phyloP scores from a whole-genome alignment of 192 early-diverging fungal genomes.

The Coemansia aciculifera region DNA sequence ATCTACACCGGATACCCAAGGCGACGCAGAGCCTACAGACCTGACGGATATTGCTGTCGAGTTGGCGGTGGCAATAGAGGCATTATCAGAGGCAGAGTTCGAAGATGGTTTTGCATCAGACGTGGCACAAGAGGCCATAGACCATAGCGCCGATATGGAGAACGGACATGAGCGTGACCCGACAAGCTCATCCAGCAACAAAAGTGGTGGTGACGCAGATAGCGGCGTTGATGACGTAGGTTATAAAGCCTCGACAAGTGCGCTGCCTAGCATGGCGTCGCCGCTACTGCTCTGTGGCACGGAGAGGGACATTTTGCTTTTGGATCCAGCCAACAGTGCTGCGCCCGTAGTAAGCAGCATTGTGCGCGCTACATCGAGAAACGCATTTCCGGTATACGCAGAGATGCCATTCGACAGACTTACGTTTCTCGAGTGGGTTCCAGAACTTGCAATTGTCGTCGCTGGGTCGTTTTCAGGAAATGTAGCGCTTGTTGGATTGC shows the following conservation, averaged over 20 bases:
- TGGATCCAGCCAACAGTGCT: constrained; percentile 20
- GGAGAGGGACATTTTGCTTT: constrained; percentile 27
- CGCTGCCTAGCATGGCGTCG: constrained; percentile 3
- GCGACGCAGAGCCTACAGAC: not conserved
- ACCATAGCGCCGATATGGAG: constrained; percentile 28
- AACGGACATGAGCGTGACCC: constrained; percentile 36
- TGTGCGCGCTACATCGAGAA: constrained; percentile 15
- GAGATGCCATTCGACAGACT: constrained; percentile 40
- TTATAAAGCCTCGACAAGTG: not conserved
- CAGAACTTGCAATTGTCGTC: constrained; percentile 34
- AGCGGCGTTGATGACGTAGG: not conserved
- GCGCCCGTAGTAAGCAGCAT: constrained; percentile 35
- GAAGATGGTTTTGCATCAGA: not conserved
- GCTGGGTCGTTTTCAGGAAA: constrained; percentile 32
- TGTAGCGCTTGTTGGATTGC: constrained; percentile 23
- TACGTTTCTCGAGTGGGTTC: constrained; percentile 49
- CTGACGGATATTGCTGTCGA: not conserved
- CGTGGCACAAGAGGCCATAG: not conserved
- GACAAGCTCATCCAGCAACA: not conserved
- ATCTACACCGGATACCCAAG: not conserved
- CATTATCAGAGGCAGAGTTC: not conserved
- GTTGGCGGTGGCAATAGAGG: not conserved
- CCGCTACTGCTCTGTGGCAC: constrained; percentile 44
- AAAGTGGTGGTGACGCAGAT: constrained; percentile 1
- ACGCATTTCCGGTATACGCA: constrained; percentile 3